These are phyloP conservation scores for Sparassis latifolia DNA, from an alignment of 1,284 basidiomycete genomes.

Conservation along the genomic window DNA sequence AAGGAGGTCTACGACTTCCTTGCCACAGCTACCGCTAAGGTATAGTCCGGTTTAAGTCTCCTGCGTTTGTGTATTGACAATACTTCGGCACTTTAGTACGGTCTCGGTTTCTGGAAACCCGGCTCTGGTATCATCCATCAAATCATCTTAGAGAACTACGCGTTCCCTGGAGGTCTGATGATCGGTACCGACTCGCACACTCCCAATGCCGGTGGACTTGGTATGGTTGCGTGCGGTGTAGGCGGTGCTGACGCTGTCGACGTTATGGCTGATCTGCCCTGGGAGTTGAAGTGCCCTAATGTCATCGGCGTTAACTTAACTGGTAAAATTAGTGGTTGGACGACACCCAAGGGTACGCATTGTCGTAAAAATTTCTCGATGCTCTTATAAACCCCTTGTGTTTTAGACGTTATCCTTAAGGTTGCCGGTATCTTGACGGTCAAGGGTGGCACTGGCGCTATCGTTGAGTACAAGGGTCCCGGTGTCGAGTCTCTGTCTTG, in stretches of 20 bases:
- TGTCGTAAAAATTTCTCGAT: background rate
- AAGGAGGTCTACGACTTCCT: slow-evolving; percentile 99
- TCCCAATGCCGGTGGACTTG: slow-evolving; percentile 97
- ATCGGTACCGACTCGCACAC: slow-evolving; percentile 99
- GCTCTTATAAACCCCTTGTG: slow-evolving; percentile 4
- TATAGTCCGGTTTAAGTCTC: slow-evolving; percentile 11
- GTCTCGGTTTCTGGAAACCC: slow-evolving; percentile 99
- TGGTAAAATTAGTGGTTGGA: slow-evolving; percentile 88
- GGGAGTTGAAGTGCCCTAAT: slow-evolving; percentile 99
- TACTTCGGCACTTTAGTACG: slow-evolving; percentile 52
- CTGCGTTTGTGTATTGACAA: slow-evolving; percentile 1
- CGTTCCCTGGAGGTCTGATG: slow-evolving; percentile 98
- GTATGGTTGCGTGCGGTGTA: slow-evolving; percentile 98
- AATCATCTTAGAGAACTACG: slow-evolving; percentile 98
- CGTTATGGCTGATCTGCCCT: slow-evolving; percentile 95
- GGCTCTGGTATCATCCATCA: slow-evolving; percentile 98
- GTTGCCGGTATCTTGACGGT: slow-evolving; percentile 96
- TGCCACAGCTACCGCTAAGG: slow-evolving; percentile 41
- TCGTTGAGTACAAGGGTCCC: slow-evolving; percentile 91
- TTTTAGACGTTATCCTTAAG: slow-evolving; percentile 88
- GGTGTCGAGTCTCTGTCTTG: slow-evolving; percentile 96
- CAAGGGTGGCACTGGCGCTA: slow-evolving; percentile 96
- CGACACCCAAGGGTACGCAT: slow-evolving; percentile 84
- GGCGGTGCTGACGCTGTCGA: slow-evolving; percentile 99
- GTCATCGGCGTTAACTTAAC: slow-evolving; percentile 77